Percentiles rank a stretch among this genome's conserved stretches.
These are phyloP conservation scores for Dendrobium huoshanense DNA, from an alignment of 106 monocot genomes.

Conservation along the genomic window DNA sequence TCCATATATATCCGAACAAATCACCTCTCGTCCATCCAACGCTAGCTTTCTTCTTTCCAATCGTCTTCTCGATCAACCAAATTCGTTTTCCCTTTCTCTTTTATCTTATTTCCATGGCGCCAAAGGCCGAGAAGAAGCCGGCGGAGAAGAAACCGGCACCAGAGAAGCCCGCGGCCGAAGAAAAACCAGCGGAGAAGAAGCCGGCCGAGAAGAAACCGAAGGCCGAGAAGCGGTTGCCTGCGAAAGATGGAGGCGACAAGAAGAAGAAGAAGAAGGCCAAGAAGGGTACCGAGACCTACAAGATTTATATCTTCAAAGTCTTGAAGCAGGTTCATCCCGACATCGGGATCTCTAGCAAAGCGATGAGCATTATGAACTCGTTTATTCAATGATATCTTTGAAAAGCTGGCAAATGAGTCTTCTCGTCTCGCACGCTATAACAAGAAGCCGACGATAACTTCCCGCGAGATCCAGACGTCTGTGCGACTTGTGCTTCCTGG, in stretches of 20 bases:
- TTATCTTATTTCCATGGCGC: slow-evolving; percentile 39
- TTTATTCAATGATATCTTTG: slow-evolving; percentile 99
- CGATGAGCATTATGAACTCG: slow-evolving; percentile 96
- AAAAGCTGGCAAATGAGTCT: slow-evolving; percentile 85
- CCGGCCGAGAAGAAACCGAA: slow-evolving; percentile 35
- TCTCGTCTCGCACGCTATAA: slow-evolving; percentile 63
- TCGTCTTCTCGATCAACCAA: background rate
- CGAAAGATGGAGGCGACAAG: slow-evolving; percentile 19
- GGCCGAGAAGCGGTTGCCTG: slow-evolving; percentile 29
- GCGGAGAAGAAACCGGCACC: slow-evolving; percentile 77
- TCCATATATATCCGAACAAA: background rate
- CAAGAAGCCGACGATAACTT: slow-evolving; percentile 78
- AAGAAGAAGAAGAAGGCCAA: slow-evolving; percentile 38
- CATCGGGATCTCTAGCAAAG: slow-evolving; percentile 93
- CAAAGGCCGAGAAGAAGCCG: slow-evolving; percentile 79
- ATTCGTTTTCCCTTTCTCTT: background rate
- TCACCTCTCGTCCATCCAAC: background rate
- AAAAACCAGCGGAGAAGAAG: slow-evolving; percentile 23
- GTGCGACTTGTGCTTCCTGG: slow-evolving; percentile 73
- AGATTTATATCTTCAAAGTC: slow-evolving; percentile 99
- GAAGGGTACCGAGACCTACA: slow-evolving; percentile 75
- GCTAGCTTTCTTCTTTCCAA: background rate
- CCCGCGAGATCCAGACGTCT: slow-evolving; percentile 78
- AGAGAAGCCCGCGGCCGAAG: slow-evolving; percentile 22
- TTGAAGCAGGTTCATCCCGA: slow-evolving; percentile 96